phyloP scores from a whole-genome alignment of 2,329 filamentous ascomycete genomes.

The Fusarium poae region DNA sequence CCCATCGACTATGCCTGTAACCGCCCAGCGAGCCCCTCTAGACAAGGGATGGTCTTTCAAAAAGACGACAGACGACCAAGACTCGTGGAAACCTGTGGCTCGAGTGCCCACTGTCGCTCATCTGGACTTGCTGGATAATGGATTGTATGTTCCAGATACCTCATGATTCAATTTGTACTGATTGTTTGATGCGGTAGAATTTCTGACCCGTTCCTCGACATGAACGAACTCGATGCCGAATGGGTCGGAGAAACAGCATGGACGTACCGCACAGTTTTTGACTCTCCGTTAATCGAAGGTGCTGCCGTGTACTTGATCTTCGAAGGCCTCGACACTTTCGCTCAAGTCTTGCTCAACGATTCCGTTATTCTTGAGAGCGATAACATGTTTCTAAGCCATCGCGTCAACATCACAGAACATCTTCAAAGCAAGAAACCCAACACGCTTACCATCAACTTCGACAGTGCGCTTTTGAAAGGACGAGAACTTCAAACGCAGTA shows the following conservation, averaged over 20 bases:
- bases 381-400: conserved; percentile 27
- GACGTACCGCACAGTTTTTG: conserved; percentile 6
- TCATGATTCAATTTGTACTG: not conserved
- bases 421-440: not conserved
- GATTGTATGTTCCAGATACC: not conserved
- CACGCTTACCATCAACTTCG: not conserved
- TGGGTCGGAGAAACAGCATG: conserved; percentile 16
- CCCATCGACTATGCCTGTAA: not conserved
- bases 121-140: conserved; percentile 27
- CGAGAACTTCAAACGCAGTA: conserved; percentile 1
- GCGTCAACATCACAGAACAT: not conserved
- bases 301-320: not conserved
- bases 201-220: conserved; percentile 9
- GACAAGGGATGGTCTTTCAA: conserved; percentile 19
- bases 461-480: conserved; percentile 3
- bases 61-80: conserved; percentile 1
- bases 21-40: not conserved
- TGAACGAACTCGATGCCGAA: conserved; percentile 18
- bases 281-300: not conserved
- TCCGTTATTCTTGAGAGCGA: not conserved
- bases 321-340: conserved; percentile 25
- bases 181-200: not conserved
- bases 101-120: conserved; percentile 27
- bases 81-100: conserved; percentile 16
- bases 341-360: conserved; percentile 3